Evolutionary conservation across 2,329 filamentous ascomycete species (phyloP).

Genomic region (Helminthosporium solani): DNA sequence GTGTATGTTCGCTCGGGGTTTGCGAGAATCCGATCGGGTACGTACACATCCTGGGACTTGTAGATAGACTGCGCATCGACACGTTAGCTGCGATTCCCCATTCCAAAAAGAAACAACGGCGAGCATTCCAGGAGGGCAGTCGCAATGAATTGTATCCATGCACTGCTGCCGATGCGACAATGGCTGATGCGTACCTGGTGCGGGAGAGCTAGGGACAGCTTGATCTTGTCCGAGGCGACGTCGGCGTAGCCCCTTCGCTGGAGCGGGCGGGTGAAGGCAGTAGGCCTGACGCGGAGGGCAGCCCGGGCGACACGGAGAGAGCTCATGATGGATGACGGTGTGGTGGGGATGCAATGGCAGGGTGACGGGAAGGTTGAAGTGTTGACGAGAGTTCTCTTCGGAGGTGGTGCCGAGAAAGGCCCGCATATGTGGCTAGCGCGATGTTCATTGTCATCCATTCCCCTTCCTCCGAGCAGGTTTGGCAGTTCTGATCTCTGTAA

Average conservation of each 20-base stretch:
- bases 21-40: constrained; percentile 34
- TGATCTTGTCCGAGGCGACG: constrained; percentile 67
- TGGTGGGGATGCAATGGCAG: constrained; percentile 43
- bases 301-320: constrained; percentile 88
- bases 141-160: constrained; percentile 1
- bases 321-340: constrained; percentile 68
- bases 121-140: not conserved
- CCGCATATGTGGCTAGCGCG: not conserved
- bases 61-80: constrained; percentile 59
- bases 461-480: too few species aligned
- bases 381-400: constrained; percentile 10
- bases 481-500: too few species aligned
- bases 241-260: constrained; percentile 85
- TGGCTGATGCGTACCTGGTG: constrained; percentile 78
- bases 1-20: constrained; percentile 27
- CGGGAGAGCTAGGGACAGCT: constrained; percentile 95
- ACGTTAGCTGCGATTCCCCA: constrained; percentile 24
- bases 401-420: not conserved
- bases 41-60: constrained; percentile 70
- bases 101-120: too few species aligned
- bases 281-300: constrained; percentile 77
- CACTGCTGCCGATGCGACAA: not conserved
- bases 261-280: constrained; percentile 71
- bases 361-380: constrained; percentile 27
- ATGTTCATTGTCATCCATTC: too few species aligned